Percentiles rank a stretch among this genome's conserved stretches.
Evolutionary conservation across 768 basidiomycete genomes (phyloP).

Genomic region (Tulasnella sp.): DNA sequence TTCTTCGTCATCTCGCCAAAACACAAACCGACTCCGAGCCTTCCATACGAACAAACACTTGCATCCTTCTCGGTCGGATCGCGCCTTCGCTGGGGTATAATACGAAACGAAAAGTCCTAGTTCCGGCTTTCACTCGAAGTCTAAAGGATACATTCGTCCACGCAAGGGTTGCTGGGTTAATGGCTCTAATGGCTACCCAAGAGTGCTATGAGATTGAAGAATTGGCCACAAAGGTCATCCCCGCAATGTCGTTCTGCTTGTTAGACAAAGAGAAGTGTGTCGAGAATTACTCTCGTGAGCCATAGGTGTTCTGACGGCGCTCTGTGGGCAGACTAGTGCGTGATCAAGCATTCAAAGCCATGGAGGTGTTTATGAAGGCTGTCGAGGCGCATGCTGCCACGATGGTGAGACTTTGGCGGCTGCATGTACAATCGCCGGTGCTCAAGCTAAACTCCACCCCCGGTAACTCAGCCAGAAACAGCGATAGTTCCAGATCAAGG

Average conservation of each 20-base stretch:
- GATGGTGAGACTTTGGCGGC: slow-evolving; percentile 55
- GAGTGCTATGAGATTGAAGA: slow-evolving; percentile 87
- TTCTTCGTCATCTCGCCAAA: slow-evolving; percentile 84
- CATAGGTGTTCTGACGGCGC: slow-evolving; percentile 13
- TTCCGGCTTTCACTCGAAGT: slow-evolving; percentile 86
- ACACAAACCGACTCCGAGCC: slow-evolving; percentile 89
- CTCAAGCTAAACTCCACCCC: not conserved
- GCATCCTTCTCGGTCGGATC: slow-evolving; percentile 87
- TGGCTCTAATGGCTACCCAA: slow-evolving; percentile 91
- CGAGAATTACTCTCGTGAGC: not conserved
- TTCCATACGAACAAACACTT: slow-evolving; percentile 94
- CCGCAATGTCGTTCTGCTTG: slow-evolving; percentile 67
- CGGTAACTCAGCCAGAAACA: slow-evolving; percentile 47
- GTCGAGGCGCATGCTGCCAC: slow-evolving; percentile 68
- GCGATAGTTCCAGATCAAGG: slow-evolving; percentile 31
- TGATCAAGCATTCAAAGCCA: slow-evolving; percentile 91
- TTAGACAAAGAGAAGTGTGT: slow-evolving; percentile 90
- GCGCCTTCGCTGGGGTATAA: slow-evolving; percentile 77
- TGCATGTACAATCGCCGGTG: not conserved
- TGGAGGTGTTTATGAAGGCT: slow-evolving; percentile 78
- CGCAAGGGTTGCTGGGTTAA: slow-evolving; percentile 84
- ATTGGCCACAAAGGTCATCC: slow-evolving; percentile 81
- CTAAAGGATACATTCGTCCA: slow-evolving; percentile 89
- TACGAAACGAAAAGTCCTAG: slow-evolving; percentile 92
- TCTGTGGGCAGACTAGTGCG: slow-evolving; percentile 60